A percentile compares a stretch with the other conserved stretches of the same genome.
These are phyloP conservation scores for Saitozyma sp. DNA, from an alignment of 768 basidiomycete species.

Conservation along the genomic window DNA sequence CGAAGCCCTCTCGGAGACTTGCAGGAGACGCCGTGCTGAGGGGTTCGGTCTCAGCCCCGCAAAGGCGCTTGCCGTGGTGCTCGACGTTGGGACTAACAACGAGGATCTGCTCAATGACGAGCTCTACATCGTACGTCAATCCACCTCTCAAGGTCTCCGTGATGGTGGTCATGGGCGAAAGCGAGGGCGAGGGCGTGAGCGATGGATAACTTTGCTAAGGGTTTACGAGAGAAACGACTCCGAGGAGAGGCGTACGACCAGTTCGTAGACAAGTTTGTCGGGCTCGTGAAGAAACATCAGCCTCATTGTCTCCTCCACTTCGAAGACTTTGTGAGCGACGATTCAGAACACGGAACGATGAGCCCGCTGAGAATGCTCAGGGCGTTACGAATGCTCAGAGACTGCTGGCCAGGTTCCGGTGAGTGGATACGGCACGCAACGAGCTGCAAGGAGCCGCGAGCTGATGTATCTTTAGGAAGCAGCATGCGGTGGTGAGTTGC, in stretches of 20 bases:
- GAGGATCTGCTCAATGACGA: constrained; percentile 38
- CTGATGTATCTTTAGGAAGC: no score
- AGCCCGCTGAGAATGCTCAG: constrained; percentile 12
- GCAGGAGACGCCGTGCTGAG: no score
- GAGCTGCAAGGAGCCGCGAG: no score
- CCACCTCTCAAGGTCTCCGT: no score
- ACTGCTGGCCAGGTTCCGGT: constrained; percentile 58
- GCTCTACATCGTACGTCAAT: constrained; percentile 32
- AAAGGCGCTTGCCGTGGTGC: constrained; percentile 50
- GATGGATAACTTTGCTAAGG: constrained; percentile 56
- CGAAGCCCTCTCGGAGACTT: no score
- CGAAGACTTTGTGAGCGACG: constrained; percentile 67
- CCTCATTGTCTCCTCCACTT: constrained; percentile 71
- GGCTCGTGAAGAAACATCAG: constrained; percentile 70
- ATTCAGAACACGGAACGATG: neutral
- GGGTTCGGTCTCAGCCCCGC: constrained; percentile 22
- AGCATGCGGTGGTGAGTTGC: neutral
- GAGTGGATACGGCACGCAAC: neutral
- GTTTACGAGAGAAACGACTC: constrained; percentile 70
- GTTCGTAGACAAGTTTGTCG: constrained; percentile 79
- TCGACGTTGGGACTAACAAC: constrained; percentile 54
- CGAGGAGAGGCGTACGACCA: constrained; percentile 72
- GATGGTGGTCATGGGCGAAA: no score
- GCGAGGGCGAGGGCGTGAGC: no score
- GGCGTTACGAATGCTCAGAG: constrained; percentile 71